Evolutionary conservation across 371 early-diverging fungal species (phyloP), one percentile per base, ranked within the genome.

Genomic region (Mortierella sp.): DNA sequence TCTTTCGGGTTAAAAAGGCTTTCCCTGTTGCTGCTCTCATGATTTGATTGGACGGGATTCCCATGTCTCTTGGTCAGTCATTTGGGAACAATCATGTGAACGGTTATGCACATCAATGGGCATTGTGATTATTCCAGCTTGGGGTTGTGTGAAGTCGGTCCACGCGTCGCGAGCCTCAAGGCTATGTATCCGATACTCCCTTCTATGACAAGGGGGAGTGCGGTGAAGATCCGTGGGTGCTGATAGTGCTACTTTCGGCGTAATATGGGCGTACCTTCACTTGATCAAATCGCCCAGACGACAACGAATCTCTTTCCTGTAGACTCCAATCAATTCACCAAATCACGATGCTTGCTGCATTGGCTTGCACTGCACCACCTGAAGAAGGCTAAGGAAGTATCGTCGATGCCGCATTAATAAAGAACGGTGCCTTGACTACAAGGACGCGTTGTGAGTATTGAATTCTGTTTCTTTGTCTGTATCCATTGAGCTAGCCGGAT

Each of bases 41-140:
- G 68, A 54, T 75, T 72, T 71, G 75, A 65, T 46, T 71, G 68
- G 56, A 81, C 74, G 71, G 77, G 71, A 74, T 60, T 60, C 77
- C 71, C 71, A 81, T 76, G 35, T 81, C 49, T 81, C 77, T 49
- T 81, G 81, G 81, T 74, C 77, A 81, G 77, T 49, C 77, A 70
- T 58, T 74, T 77, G 71, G 74, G 81, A 70, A 70, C 74, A 81
- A 58, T 74, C 76, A 24, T 74, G 77, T 74, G 81, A 77, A 73
- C 51, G 81, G 79, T 43, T 71, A 58, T 79, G n/a, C 27, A 55
- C 56, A 55, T 55, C 56, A 63, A 29, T 65, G 27, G 46, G 75
- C 49, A 18, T 49, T 75, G 75, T 75, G 60, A 74, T 58, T 74
- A 55, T 55, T 75, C 75, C 48, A 68, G 75, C 75, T 65, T 63